phyloP scores from a whole-genome alignment of 2,329 filamentous ascomycete genomes.

The Nemania abortiva region DNA sequence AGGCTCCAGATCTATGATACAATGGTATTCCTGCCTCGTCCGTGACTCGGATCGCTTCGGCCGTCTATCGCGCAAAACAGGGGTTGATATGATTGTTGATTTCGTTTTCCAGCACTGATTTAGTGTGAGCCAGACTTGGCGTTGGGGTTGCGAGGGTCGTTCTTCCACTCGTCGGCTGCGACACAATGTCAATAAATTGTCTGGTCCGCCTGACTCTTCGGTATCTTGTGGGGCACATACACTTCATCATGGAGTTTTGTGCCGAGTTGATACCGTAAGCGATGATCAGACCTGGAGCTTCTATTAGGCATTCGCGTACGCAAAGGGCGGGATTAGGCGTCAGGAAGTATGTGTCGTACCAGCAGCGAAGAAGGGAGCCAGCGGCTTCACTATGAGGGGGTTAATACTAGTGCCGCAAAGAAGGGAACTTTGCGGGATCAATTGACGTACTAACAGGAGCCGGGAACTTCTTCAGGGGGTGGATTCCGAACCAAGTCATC shows the following conservation, averaged over 20 bases:
- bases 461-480: constrained; percentile 81
- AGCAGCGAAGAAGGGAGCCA: constrained; percentile 93
- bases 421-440: constrained; percentile 34
- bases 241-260: constrained; percentile 79
- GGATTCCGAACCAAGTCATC: constrained; percentile 79
- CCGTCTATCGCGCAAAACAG: constrained; percentile 46
- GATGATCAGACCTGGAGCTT: constrained; percentile 78
- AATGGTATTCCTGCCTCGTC: constrained; percentile 43
- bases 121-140: constrained; percentile 63
- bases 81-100: constrained; percentile 39
- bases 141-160: constrained; percentile 90
- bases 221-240: constrained; percentile 62
- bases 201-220: not conserved
- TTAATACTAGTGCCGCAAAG: constrained; percentile 44
- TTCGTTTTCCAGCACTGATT: constrained; percentile 30
- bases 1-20: constrained; percentile 51
- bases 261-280: constrained; percentile 91
- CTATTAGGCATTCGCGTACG: constrained; percentile 21
- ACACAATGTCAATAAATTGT: constrained; percentile 32
- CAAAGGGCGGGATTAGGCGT: not conserved
- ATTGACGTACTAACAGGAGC: constrained; percentile 79
- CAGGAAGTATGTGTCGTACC: constrained; percentile 71
- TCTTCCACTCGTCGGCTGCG: constrained; percentile 92
- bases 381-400: constrained; percentile 77
- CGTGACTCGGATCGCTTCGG: constrained; percentile 42